Percentiles rank a stretch among this genome's conserved stretches.
phyloP scores from a whole-genome alignment of 192 early-diverging fungal species.

The Coemansia interrupta region DNA sequence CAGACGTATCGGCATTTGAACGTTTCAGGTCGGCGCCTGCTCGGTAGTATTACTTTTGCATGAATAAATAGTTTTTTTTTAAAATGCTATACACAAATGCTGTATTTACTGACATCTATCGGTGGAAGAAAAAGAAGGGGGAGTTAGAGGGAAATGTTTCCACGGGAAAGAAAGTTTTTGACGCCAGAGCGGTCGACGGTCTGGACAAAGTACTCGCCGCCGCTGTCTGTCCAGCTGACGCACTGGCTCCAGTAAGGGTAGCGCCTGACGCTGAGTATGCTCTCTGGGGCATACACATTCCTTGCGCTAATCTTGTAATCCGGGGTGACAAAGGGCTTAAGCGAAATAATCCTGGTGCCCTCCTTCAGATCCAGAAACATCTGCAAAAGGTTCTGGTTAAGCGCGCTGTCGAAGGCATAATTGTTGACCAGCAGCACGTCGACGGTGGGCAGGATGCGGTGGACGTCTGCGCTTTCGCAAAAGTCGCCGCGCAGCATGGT shows the following conservation, averaged over 20 bases:
- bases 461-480: conserved; percentile 66
- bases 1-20: too few species aligned
- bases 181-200: conserved; percentile 66
- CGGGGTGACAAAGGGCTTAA: conserved; percentile 77
- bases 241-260: conserved; percentile 68
- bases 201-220: conserved; percentile 76
- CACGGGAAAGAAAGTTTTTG: conserved; percentile 29
- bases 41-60: too few species aligned
- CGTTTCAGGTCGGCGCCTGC: too few species aligned
- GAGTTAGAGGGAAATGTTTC: not conserved
- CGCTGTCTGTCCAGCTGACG: conserved; percentile 76
- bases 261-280: conserved; percentile 63
- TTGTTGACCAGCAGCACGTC: conserved; percentile 97
- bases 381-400: conserved; percentile 80
- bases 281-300: conserved; percentile 66
- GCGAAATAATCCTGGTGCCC: conserved; percentile 76
- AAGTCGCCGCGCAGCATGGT: conserved; percentile 80
- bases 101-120: too few species aligned
- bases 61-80: too few species aligned
- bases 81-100: too few species aligned
- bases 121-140: too few species aligned
- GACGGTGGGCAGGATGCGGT: conserved; percentile 67
- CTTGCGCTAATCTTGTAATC: conserved; percentile 73
- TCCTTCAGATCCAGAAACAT: conserved; percentile 92
- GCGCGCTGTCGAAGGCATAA: conserved; percentile 81